Evolutionary conservation across 192 early-diverging fungal genomes (phyloP), one percentile per base, ranked within the genome.

Genomic region (Geranomyces variabilis): DNA sequence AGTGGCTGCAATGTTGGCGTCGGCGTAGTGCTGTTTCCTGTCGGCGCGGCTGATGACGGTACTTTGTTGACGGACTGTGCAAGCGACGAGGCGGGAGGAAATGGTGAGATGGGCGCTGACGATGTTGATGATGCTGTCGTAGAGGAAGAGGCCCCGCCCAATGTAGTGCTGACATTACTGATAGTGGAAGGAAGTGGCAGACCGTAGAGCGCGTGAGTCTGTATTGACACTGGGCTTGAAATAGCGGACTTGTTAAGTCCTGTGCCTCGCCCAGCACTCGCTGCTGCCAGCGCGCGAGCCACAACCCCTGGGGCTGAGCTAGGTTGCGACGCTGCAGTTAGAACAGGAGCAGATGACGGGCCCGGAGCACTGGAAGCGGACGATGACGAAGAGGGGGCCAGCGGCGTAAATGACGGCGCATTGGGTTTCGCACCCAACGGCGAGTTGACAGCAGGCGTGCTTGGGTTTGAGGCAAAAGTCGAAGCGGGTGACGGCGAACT

Each of bases 271-370:
- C 64, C 64, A 24, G 49, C 66, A 33, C 49, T 48, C 8, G 66
- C 66, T 17, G 66, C 66, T n/a, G 66, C 66, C 19, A 68, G 49
- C 15, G 66, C 66, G 47, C 66, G 47, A 9, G 66, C 66, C 15
- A 68, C 66, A n/a, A 68, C 66, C 5, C 66, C 66, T 9, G 21
- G 66, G 7, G 53, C 30, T 9, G 64, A 17, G 9, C 9, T 46
- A 9, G n/a, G 19, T 26, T 26, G 22, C 58, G 8, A 8, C 6
- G 29, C 7, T 17, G 31, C 9, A 7, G 58, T 4, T 6, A 29
- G 6, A 2, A 26, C 28, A 4, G 31, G 31, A 31, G 58, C 43
- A 44, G 26, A n/a, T 28, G 41, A 19, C 36, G 12, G 0, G 45
- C 64, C 51, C 7, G 51, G n/a, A 3, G 51, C 17, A 53, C n/a